Percentiles rank a stretch among this genome's conserved stretches.
These are phyloP conservation scores for Solanum aculeatissimum DNA, from an alignment of 305 asterid genomes.

Conservation along the genomic window DNA sequence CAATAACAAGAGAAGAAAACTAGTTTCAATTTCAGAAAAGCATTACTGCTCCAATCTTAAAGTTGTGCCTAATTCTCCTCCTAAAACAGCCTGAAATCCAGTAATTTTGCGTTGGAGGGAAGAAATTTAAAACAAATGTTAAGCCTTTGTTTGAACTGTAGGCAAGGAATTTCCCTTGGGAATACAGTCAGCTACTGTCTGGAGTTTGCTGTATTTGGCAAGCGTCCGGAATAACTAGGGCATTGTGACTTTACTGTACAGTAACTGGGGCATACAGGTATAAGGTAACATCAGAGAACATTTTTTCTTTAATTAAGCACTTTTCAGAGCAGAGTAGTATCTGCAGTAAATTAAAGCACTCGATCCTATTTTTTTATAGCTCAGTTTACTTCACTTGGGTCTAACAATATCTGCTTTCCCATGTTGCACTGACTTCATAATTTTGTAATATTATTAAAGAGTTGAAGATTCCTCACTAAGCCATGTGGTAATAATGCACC, in stretches of 20 bases:
- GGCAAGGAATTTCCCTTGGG: background rate
- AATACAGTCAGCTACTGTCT: background rate
- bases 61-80: background rate
- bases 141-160: background rate
- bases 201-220: background rate
- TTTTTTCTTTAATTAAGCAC: background rate
- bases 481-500: background rate
- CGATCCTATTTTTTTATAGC: background rate
- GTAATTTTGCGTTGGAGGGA: background rate
- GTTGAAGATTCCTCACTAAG: background rate
- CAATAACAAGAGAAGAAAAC: conserved; percentile 4
- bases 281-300: background rate
- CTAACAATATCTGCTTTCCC: background rate
- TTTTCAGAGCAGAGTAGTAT: background rate
- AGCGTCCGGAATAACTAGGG: background rate
- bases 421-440: background rate
- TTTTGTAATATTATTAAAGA: background rate
- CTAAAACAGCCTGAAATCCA: background rate
- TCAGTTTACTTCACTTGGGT: background rate
- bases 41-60: background rate
- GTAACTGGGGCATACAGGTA: background rate
- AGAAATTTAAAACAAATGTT: background rate
- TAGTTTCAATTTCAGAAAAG: background rate
- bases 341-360: background rate
- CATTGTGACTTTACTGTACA: background rate